Evolutionary conservation across 176 grass and related monocot genomes (phyloP).

Genomic region (Elymus sibiricus): DNA sequence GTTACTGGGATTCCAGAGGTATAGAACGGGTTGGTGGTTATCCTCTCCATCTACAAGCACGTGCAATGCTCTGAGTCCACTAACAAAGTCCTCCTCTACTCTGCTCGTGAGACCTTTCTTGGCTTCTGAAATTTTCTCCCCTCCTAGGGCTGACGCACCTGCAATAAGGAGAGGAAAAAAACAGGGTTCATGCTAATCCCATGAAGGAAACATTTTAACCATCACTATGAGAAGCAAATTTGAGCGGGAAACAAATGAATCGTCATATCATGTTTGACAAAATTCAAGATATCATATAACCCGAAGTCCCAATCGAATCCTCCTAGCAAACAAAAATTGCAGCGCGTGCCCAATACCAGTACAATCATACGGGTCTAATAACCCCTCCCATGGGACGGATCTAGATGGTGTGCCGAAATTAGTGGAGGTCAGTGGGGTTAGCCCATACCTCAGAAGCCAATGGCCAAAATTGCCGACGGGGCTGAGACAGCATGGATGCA

Average conservation of each 20-base stretch:
- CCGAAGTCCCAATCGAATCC: neutral
- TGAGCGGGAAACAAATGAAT: neutral
- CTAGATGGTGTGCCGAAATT: neutral
- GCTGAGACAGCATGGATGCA: neutral
- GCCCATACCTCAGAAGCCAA: neutral
- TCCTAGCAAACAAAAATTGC: neutral
- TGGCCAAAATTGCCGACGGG: neutral
- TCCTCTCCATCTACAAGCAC: conserved; percentile 45
- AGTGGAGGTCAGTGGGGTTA: neutral
- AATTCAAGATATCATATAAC: neutral
- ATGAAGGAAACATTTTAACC: neutral
- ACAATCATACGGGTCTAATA: neutral
- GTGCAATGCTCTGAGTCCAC: neutral
- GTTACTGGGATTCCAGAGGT: conserved; percentile 41
- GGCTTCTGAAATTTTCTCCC: neutral
- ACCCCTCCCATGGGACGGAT: neutral
- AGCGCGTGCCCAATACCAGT: neutral
- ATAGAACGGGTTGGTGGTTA: conserved; percentile 32
- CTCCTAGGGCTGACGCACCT: conserved; percentile 20
- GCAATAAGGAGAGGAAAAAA: neutral
- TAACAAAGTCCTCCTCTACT: neutral
- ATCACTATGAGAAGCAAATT: neutral
- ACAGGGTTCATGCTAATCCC: neutral
- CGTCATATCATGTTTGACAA: neutral
- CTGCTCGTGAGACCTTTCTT: neutral